Base-by-base conservation (phyloP, 305 asterid genomes). In the Fraxinus nigra region DNA sequence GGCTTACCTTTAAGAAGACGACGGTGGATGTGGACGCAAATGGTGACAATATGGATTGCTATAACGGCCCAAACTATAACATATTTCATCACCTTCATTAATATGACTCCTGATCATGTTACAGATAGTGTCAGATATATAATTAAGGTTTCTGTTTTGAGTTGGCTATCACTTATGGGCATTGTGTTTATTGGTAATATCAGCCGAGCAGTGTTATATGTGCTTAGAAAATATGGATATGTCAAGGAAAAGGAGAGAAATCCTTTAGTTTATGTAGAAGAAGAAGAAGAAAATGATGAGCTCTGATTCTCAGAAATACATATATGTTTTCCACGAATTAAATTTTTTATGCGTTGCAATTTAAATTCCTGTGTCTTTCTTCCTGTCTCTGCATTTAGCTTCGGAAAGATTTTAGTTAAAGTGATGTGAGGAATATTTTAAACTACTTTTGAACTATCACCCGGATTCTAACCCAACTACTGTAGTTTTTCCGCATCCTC, bases 1-100 rank as follows among this genome's bases (percentile, higher is more conserved):
- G 89, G 89, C n/a, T 73, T 86, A 26, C 89, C 89, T 0, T 69
- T 86, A 82, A 86, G 87, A 63, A 54, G 84, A 56, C 80, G 84
- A 65, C 13, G 83, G 69, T 84, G 87, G 81, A 82, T 87, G 86
- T 87, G 86, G 89, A 84, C 85, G 18, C 86, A 82, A 75, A 85
- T 85, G 90, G 82, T 82, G 76, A 87, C 38, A 6, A 85, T 85
- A 83, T 85, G 86, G 90, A 54, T 87, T 28, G 86, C 88, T 1
- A 80, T 87, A 18, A 74, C 86, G 4, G 82, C 90, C 0, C 84
- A 81, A 78, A 82, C 87, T 30, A 82, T 85, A 33, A 87, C 90
- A 1, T 85, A 85, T 78, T 80, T 79, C 63, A 61, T 83, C 48
- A 77, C 86, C 26, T 56, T 87, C 51, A 56, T 87, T 16, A 75